These are phyloP conservation scores for Apiotrichum laibachii DNA, from an alignment of 1,284 basidiomycete genomes.

Conservation along the genomic window DNA sequence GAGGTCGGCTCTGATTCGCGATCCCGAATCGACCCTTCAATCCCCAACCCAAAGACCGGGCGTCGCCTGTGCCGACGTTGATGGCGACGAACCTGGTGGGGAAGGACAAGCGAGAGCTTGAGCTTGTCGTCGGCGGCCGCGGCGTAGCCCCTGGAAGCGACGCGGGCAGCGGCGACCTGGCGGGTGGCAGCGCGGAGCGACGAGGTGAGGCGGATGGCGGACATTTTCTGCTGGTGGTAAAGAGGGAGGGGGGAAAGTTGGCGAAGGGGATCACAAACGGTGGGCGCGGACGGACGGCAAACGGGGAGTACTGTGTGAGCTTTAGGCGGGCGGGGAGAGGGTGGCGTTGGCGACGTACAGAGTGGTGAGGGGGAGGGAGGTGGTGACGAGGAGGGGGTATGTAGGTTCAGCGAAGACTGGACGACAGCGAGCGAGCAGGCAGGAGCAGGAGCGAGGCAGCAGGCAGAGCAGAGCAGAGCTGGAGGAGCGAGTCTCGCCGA, in stretches of 20 bases:
- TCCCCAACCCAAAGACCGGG: too few species aligned
- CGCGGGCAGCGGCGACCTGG: conserved; percentile 41
- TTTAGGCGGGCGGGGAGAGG: too few species aligned
- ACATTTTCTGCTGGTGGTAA: conserved; percentile 29
- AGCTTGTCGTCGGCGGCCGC: conserved; percentile 60
- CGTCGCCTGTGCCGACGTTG: too few species aligned
- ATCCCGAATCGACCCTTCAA: background rate
- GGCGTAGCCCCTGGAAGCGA: conserved; percentile 77
- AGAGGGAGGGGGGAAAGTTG: background rate
- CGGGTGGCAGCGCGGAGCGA: conserved; percentile 48
- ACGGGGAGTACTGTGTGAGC: too few species aligned
- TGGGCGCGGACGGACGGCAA: too few species aligned
- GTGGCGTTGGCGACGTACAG: background rate
- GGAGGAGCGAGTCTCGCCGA: background rate
- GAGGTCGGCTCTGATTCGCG: background rate
- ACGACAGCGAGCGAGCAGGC: background rate
- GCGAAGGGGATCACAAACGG: background rate
- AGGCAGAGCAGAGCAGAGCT: conserved; percentile 1
- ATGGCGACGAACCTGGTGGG: conserved; percentile 82
- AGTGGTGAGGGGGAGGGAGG: conserved; percentile 1
- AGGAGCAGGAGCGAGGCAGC: background rate
- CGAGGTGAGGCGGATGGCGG: conserved; percentile 42
- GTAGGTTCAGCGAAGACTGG: background rate
- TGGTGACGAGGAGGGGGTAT: background rate
- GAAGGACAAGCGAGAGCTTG: conserved; percentile 86